phyloP scores from a whole-genome alignment of 441 rosid genomes.

The Metrosideros polymorpha region DNA sequence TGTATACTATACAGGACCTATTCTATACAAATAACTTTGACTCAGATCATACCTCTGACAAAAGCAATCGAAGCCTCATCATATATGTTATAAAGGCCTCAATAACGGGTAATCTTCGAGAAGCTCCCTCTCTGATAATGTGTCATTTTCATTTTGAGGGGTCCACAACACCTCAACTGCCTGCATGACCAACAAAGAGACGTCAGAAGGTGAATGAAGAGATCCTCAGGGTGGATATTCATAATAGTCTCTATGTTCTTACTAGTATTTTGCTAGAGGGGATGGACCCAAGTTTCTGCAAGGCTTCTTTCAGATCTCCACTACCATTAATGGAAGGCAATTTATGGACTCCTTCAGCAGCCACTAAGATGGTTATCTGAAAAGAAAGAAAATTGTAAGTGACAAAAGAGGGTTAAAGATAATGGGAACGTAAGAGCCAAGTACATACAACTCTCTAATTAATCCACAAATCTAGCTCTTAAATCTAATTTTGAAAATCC shows the following conservation, averaged over 20 bases:
- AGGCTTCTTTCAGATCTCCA: constrained; percentile 70
- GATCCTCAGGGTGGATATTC: not conserved
- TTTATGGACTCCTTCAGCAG: constrained; percentile 82
- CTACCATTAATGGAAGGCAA: constrained; percentile 60
- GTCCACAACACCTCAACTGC: constrained; percentile 95
- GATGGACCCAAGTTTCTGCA: constrained; percentile 71
- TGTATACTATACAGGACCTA: not conserved
- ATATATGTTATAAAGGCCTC: constrained; percentile 50
- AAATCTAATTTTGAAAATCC: not conserved
- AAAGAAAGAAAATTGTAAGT: not conserved
- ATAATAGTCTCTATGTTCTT: constrained; percentile 4
- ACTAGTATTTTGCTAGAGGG: constrained; percentile 64
- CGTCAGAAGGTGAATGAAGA: not conserved
- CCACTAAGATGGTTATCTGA: constrained; percentile 82
- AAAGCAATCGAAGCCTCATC: not conserved
- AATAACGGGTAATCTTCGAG: constrained; percentile 90
- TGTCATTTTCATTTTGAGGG: constrained; percentile 74
- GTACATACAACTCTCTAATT: not conserved
- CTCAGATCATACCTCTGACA: constrained; percentile 2
- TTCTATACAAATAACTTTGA: constrained; percentile 18
- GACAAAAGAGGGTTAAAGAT: not conserved
- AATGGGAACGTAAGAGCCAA: not conserved
- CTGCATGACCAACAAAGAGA: constrained; percentile 24
- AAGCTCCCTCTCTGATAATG: constrained; percentile 61
- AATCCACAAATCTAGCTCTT: not conserved